A percentile compares a stretch with the other conserved stretches of the same genome.
Conservation (phyloP, 2,329 filamentous ascomycete species). For the Scedosporium minutisporum region DNA sequence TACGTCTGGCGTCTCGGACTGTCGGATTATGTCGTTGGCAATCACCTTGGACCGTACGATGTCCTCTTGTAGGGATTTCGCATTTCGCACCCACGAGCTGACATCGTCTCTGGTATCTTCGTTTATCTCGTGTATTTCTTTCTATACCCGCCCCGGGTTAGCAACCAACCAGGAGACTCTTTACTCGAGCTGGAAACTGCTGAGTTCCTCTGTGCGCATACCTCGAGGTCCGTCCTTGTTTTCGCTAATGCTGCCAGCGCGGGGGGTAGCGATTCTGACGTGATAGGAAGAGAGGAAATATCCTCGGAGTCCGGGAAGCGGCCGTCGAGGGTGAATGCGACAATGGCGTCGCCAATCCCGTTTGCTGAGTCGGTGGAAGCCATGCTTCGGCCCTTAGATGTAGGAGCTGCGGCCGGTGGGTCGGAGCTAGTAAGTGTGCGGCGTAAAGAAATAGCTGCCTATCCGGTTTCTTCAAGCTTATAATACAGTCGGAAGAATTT, state of each 20-base stretch:
- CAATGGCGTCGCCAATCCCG: constrained; percentile 26
- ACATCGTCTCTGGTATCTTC: constrained; percentile 69
- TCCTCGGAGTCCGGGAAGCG: constrained; percentile 28
- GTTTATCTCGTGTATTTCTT: constrained; percentile 67
- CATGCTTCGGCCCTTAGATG: constrained; percentile 15
- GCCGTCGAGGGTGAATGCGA: constrained; percentile 29
- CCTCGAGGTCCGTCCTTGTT: constrained; percentile 29
- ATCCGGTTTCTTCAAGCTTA: not conserved
- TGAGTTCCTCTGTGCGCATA: constrained; percentile 12
- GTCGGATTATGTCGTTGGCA: constrained; percentile 69
- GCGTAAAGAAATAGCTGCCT: not conserved
- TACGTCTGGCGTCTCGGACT: constrained; percentile 55
- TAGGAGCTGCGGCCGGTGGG: not conserved
- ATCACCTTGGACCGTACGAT: constrained; percentile 71
- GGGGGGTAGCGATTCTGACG: constrained; percentile 27
- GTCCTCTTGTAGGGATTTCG: constrained; percentile 75
- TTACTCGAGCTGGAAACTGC: not conserved
- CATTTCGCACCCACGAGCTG: constrained; percentile 76
- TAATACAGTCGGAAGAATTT: not conserved
- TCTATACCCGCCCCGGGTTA: constrained; percentile 25
- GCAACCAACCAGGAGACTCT: not conserved
- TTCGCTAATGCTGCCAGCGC: constrained; percentile 27
- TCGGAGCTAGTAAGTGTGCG: not conserved
- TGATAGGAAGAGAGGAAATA: constrained; percentile 23
- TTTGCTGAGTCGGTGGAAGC: constrained; percentile 18